A percentile compares a stretch with the other conserved stretches of the same genome.
Conservation (phyloP, 805 yeast genomes). For the Wickerhamomyces hampshirensis region DNA sequence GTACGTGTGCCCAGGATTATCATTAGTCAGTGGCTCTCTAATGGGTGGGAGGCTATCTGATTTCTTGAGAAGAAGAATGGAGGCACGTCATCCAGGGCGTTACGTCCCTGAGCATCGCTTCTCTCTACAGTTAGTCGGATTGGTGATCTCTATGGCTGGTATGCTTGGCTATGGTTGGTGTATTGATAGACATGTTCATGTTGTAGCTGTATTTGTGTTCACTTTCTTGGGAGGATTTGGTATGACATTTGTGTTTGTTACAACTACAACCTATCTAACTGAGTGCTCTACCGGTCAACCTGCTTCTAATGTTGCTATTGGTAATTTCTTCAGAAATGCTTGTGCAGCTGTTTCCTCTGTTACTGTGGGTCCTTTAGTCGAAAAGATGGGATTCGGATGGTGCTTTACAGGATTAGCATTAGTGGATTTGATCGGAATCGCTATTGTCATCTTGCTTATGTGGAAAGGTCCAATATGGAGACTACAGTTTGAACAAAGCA, state of each 20-base stretch:
- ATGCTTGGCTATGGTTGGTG: conserved; percentile 52
- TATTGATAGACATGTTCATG: conserved; percentile 33
- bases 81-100: conserved; percentile 4
- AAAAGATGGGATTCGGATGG: conserved; percentile 46
- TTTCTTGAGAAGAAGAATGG: conserved; percentile 24
- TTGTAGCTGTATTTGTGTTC: conserved; percentile 37
- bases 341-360: conserved; percentile 53
- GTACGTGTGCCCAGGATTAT: conserved; percentile 49
- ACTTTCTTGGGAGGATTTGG: conserved; percentile 47
- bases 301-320: conserved; percentile 49
- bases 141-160: conserved; percentile 38
- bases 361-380: conserved; percentile 31
- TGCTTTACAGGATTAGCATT: conserved; percentile 48
- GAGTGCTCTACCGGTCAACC: conserved; percentile 46
- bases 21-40: conserved; percentile 44
- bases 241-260: conserved; percentile 50
- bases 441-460: conserved; percentile 12
- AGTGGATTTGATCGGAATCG: conserved; percentile 23
- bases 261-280: conserved; percentile 48
- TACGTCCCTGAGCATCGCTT: conserved; percentile 45
- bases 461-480: conserved; percentile 19
- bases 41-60: conserved; percentile 47
- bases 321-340: conserved; percentile 46
- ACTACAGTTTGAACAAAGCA: conserved; percentile 9
- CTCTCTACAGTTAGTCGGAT: conserved; percentile 39